Conservation (phyloP, 768 basidiomycete species). For the Trichaptum fuscoviolaceum region DNA sequence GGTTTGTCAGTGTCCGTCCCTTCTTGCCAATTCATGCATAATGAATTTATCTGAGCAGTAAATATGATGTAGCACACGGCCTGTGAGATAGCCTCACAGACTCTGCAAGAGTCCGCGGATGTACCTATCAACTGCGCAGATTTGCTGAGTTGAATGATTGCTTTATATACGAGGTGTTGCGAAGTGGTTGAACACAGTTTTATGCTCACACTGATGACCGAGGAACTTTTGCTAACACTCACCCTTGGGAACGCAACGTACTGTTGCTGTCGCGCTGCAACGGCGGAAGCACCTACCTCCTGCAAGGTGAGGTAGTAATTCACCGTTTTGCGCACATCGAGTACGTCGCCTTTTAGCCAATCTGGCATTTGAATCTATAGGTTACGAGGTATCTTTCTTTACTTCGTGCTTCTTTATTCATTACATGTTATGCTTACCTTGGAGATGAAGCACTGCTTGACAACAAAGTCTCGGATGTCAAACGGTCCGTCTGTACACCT, state of each 20-base stretch:
- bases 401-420: conserved; percentile 9
- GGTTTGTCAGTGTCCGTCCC: conserved; percentile 8
- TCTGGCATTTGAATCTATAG: conserved; percentile 58
- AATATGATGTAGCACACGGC: not conserved
- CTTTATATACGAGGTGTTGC: no score
- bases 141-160: no score
- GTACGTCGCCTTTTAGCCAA: conserved; percentile 68
- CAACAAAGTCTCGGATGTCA: conserved; percentile 78
- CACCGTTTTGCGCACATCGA: conserved; percentile 68
- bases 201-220: not conserved
- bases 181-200: not conserved
- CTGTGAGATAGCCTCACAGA: conserved; percentile 10
- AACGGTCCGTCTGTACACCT: conserved; percentile 75
- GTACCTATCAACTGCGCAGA: no score
- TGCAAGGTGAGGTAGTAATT: conserved; percentile 34
- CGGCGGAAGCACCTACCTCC: conserved; percentile 15
- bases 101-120: conserved; percentile 7
- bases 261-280: conserved; percentile 5
- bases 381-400: conserved; percentile 7
- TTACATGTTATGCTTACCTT: conserved; percentile 38
- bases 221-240: not conserved
- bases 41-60: conserved; percentile 3
- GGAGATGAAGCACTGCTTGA: conserved; percentile 88
- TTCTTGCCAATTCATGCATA: not conserved
- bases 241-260: conserved; percentile 4